These are phyloP conservation scores for Digitaria exilis DNA, from an alignment of 202 grass and related monocot genomes.

Conservation along the genomic window DNA sequence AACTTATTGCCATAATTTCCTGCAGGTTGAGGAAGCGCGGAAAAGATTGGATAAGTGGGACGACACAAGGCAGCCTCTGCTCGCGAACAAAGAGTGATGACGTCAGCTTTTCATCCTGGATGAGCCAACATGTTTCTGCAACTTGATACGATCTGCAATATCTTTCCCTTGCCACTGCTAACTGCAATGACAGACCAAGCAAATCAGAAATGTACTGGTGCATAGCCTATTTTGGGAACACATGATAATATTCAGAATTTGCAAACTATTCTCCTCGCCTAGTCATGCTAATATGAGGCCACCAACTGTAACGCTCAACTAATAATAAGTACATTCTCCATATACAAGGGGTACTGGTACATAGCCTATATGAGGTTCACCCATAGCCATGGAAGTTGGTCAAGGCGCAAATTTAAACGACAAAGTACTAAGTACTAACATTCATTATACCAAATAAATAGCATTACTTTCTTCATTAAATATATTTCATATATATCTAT, in stretches of 20 bases:
- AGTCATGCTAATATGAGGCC: not conserved
- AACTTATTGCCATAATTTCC: not conserved
- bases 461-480: no score
- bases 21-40: conserved; percentile 64
- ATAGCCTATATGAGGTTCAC: no score
- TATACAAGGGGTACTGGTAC: no score
- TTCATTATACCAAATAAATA: no score
- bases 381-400: no score
- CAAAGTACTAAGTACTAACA: no score
- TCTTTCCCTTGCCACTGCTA: not conserved
- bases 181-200: not conserved
- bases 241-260: not conserved
- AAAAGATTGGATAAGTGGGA: conserved; percentile 90
- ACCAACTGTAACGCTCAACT: not conserved
- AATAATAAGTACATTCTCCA: no score
- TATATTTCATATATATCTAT: no score
- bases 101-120: not conserved
- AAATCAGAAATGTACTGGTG: not conserved
- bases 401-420: no score
- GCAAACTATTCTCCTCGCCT: not conserved
- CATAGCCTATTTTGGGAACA: not conserved
- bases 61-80: conserved; percentile 59
- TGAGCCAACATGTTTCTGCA: no score
- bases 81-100: conserved; percentile 45
- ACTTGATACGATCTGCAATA: not conserved